A percentile compares a stretch with the other conserved stretches of the same genome.
phyloP scores from a whole-genome alignment of 176 grass and related monocot species.

The Carex littledalei region DNA sequence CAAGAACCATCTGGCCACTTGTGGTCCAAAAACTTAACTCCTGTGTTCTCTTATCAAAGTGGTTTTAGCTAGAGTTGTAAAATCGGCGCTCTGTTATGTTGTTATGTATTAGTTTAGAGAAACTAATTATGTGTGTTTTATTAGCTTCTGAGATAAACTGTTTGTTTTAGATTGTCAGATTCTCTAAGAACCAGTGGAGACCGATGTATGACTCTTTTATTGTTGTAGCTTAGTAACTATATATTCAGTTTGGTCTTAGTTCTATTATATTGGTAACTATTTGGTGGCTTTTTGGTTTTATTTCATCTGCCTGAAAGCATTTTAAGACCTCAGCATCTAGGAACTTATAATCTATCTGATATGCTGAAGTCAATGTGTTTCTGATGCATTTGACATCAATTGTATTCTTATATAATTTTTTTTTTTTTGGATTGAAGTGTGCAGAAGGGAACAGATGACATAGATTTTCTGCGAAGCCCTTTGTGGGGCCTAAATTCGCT shows the following conservation, averaged over 20 bases:
- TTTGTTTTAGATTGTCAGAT: neutral
- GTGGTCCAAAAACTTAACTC: slow-evolving; percentile 48
- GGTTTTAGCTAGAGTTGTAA: slow-evolving; percentile 5
- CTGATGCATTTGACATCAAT: neutral
- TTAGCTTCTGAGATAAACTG: neutral
- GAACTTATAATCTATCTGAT: neutral
- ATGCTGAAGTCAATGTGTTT: neutral
- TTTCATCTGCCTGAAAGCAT: neutral
- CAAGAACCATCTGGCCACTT: slow-evolving; percentile 76
- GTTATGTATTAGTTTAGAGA: slow-evolving; percentile 1
- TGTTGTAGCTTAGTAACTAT: neutral
- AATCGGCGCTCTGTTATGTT: neutral
- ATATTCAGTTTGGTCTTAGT: neutral
- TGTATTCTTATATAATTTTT: neutral
- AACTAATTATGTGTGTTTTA: neutral
- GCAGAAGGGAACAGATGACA: neutral
- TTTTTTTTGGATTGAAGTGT: neutral
- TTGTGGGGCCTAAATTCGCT: neutral
- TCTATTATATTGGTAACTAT: neutral
- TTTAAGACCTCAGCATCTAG: neutral
- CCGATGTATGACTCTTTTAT: neutral
- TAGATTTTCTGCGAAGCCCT: neutral
- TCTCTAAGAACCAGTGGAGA: slow-evolving; percentile 3
- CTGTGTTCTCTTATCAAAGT: neutral
- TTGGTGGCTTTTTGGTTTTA: neutral